Base-by-base conservation (phyloP, 148 eudicot species). In the Arctostaphylos glauca region DNA sequence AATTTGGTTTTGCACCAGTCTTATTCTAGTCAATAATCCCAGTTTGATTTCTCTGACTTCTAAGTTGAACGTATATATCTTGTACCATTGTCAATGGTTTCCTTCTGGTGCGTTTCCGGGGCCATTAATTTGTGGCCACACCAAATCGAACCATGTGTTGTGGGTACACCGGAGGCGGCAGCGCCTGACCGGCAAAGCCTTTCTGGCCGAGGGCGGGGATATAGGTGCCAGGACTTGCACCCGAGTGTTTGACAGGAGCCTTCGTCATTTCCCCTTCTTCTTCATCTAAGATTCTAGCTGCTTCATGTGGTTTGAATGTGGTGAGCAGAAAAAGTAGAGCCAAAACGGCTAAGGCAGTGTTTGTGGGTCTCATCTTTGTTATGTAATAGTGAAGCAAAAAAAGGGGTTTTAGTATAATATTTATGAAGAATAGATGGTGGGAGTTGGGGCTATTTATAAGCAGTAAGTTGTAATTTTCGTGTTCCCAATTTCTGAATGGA, bases 241-340 rank as follows among this genome's bases (percentile, higher is more conserved):
- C 6, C 13, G 70, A n/a, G 19, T 18, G 54, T 7, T 67, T 43
- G 41, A 81, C 70, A 2, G 78, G 70, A n/a, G 41, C 55, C 14
- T 25, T 31, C 38, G 19, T 31, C 58, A 16, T 2, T 3, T 48
- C 38, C 38, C 1, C 23, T 73, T 21, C 46, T 74, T 75, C 18
- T 48, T 67, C 64, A 56, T 67, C 23, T 38, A 74, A 60, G 48
- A 82, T 5, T 59, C 79, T 82, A 25, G 19, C 16, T 16, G 79
- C 80, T 48, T 67, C 73, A 60, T 74, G 49, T 49, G 58, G 72
- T 47, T 82, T 74, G 79, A 67, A 21, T 9, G 9, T 75, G 79
- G 72, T 82, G 4, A 60, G 73, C 14, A 82, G 74, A 74, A 82
- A 59, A 75, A 59, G 23, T 48, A 76, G 1, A 4, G 31, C 84